Base-by-base conservation (phyloP, 306 rosid species). In the Urtica urens region DNA sequence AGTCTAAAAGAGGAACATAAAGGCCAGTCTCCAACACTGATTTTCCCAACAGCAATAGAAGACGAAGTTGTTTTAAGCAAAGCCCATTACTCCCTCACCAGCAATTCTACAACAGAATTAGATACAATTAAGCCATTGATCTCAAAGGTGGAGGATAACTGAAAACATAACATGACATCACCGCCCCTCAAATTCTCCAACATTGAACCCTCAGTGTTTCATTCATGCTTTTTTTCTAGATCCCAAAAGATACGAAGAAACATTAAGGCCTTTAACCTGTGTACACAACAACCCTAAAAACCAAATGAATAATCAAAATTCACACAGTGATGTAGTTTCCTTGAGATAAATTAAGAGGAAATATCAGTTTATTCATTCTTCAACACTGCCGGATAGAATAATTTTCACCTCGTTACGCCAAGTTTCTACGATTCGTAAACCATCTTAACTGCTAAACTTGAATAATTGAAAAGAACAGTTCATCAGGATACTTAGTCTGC, bases 51-150 rank as follows among this genome's bases (percentile, higher is more conserved):
- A 68, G 78, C 80, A 76, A 70, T 85, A 62, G 83, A 65, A 74
- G 77, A 72, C 57, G 74, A 72, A 73, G 63, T 71, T 81, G 83
- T 78, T 70, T 70, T 81, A 81, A 77, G 86, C 78, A 77, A 70
- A 73, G 82, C 77, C 80, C 80, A 78, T 69, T 60, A 77, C 76
- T 70, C 72, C 83, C 84, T 61, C 85, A 84, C 77, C 87, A 67
- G 84, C 93, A 78, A 71, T 81, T 87, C 87, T 87, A 93, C 85
- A 83, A 87, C 74, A 83, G 80, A 80, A 80, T 55, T 35, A 82
- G 66, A 75, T 72, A 68, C 60, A 77, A 87, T 73, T 80, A 78
- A 78, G 82, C 72, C 71, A 70, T 74, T 21, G 69, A 59, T 70
- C 68, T 60, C 76, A 71, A 66, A 60, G 79, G 62, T 64, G 61